Conservation (phyloP, 108 stramenopile genomes). For the Aurantiochytrium sp. region DNA sequence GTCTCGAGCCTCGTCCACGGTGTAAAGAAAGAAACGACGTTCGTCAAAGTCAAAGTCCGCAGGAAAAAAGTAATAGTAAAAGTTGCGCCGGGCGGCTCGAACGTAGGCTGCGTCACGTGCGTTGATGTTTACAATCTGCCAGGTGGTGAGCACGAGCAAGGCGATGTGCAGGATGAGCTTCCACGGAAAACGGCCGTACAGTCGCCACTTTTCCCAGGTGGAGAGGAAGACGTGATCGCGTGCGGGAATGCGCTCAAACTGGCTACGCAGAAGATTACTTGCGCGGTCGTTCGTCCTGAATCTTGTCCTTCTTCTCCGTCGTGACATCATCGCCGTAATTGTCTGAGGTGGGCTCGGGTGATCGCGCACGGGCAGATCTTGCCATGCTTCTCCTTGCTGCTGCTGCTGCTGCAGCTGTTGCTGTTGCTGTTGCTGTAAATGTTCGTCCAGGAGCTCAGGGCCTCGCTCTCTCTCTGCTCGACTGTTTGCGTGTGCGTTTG, state of each 20-base stretch:
- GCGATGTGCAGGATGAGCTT: background rate
- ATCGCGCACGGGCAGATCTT: too few species aligned
- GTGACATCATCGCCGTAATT: too few species aligned
- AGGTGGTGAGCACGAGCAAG: background rate
- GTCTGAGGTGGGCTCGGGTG: too few species aligned
- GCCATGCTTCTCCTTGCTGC: too few species aligned
- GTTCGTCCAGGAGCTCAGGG: too few species aligned
- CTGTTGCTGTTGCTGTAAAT: too few species aligned
- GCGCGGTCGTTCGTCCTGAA: too few species aligned
- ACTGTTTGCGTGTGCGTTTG: too few species aligned
- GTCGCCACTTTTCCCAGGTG: background rate
- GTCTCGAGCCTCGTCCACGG: background rate
- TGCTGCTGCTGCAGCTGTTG: too few species aligned
- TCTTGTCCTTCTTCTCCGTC: too few species aligned
- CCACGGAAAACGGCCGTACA: background rate
- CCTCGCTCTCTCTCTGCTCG: too few species aligned
- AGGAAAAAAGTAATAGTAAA: slow-evolving; percentile 3
- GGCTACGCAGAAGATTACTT: background rate
- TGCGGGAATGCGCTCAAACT: background rate
- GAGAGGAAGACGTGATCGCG: background rate
- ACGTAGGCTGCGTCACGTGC: background rate
- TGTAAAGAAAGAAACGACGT: background rate
- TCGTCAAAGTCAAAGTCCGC: background rate
- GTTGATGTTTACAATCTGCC: background rate
- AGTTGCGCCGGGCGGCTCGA: background rate